Percentiles rank a stretch among this genome's conserved stretches.
These are phyloP conservation scores for Fagopyrum tataricum DNA, from an alignment of 148 eudicot genomes.

Conservation along the genomic window DNA sequence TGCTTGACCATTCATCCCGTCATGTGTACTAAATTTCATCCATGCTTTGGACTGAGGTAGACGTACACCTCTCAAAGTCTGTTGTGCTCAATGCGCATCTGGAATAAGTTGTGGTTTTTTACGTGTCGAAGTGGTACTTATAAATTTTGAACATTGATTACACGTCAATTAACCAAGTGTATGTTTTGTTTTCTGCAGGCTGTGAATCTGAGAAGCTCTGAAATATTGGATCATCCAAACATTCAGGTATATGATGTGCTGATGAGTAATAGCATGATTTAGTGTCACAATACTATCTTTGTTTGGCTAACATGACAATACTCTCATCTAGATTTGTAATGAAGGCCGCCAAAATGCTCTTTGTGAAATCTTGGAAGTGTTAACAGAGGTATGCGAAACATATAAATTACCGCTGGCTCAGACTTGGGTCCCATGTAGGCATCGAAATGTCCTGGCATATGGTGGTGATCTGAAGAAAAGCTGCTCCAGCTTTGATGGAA, in stretches of 20 bases:
- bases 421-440: slow-evolving; percentile 95
- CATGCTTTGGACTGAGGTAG: slow-evolving; percentile 11
- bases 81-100: neutral
- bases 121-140: neutral
- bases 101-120: neutral
- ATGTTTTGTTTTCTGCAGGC: slow-evolving; percentile 49
- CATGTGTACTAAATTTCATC: slow-evolving; percentile 7
- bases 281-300: neutral
- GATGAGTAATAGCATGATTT: neutral
- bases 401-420: slow-evolving; percentile 89
- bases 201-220: slow-evolving; percentile 81
- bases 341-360: slow-evolving; percentile 89
- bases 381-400: slow-evolving; percentile 78
- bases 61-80: neutral
- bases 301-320: neutral
- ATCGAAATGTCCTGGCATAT: slow-evolving; percentile 66
- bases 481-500: slow-evolving; percentile 86
- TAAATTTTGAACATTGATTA: neutral
- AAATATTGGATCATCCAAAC: slow-evolving; percentile 67
- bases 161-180: slow-evolving; percentile 15
- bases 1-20: neutral
- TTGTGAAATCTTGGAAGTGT: slow-evolving; percentile 74
- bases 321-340: slow-evolving; percentile 61
- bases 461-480: slow-evolving; percentile 83
- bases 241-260: slow-evolving; percentile 40